phyloP scores from a whole-genome alignment of 2,329 filamentous ascomycete genomes.

The Stemphylium vesicarium region DNA sequence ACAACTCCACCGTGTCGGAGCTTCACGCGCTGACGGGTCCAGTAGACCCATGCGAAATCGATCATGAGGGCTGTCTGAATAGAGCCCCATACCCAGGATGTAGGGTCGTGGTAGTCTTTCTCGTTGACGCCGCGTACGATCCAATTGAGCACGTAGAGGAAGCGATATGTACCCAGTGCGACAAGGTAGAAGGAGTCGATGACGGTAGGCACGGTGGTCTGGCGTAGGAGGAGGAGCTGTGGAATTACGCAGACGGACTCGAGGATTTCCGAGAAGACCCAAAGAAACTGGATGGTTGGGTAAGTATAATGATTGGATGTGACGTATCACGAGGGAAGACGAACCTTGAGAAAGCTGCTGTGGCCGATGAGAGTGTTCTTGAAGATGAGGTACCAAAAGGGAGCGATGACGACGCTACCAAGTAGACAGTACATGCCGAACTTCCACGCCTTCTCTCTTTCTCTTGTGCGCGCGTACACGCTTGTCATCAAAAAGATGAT shows the following conservation, averaged over 20 bases:
- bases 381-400: conserved; percentile 75
- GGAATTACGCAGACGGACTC: conserved; percentile 91
- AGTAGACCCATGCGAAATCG: conserved; percentile 98
- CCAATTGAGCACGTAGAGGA: conserved; percentile 92
- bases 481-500: conserved; percentile 88
- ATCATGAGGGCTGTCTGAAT: conserved; percentile 89
- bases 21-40: conserved; percentile 90
- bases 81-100: conserved; percentile 84
- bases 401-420: conserved; percentile 71
- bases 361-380: conserved; percentile 54
- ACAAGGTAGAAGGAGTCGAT: conserved; percentile 97
- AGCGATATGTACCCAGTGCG: conserved; percentile 85
- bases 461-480: conserved; percentile 83
- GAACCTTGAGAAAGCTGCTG: conserved; percentile 50
- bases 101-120: conserved; percentile 65
- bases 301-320: background rate
- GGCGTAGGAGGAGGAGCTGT: conserved; percentile 86
- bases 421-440: conserved; percentile 73
- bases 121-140: conserved; percentile 70
- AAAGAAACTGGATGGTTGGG: conserved; percentile 66
- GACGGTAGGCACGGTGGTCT: conserved; percentile 94
- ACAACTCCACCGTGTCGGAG: conserved; percentile 86
- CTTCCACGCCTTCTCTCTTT: conserved; percentile 93
- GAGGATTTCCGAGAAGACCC: conserved; percentile 89
- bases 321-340: conserved; percentile 7